phyloP scores from a whole-genome alignment of 1,284 basidiomycete genomes.

The Heliocybe sulcata region DNA sequence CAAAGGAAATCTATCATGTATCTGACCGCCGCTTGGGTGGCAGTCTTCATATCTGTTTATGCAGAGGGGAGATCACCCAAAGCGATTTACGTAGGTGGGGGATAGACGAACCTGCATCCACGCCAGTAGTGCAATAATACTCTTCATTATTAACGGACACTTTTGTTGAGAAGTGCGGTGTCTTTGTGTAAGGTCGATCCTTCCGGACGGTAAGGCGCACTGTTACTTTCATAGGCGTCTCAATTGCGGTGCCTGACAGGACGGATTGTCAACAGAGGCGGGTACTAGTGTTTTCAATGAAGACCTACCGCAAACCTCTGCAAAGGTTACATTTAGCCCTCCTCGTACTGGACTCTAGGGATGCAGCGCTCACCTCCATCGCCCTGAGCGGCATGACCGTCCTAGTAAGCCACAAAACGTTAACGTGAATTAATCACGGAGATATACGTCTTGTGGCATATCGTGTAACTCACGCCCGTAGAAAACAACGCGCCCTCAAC shows the following conservation, averaged over 20 bases:
- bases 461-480: slow-evolving; percentile 37
- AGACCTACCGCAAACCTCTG: slow-evolving; percentile 48
- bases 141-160: slow-evolving; percentile 24
- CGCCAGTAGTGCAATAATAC: slow-evolving; percentile 52
- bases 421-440: not conserved
- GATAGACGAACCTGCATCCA: slow-evolving; percentile 31
- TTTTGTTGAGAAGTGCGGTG: slow-evolving; percentile 43
- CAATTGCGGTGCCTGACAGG: slow-evolving; percentile 53
- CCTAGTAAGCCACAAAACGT: slow-evolving; percentile 33
- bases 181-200: slow-evolving; percentile 46
- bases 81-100: not conserved
- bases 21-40: slow-evolving; percentile 45
- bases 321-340: slow-evolving; percentile 4
- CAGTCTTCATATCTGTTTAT: slow-evolving; percentile 39
- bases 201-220: slow-evolving; percentile 50
- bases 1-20: slow-evolving; percentile 47
- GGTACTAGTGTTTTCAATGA: not conserved
- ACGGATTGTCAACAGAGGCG: not conserved
- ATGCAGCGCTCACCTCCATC: slow-evolving; percentile 43
- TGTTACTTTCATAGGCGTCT: slow-evolving; percentile 50
- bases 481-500: slow-evolving; percentile 54
- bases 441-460: not conserved
- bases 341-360: not conserved
- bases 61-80: too few species aligned
- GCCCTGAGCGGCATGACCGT: slow-evolving; percentile 59